A percentile compares a stretch with the other conserved stretches of the same genome.
Conservation (phyloP, 176 grass and related monocot genomes). For the Hsuehochloa calcarea region DNA sequence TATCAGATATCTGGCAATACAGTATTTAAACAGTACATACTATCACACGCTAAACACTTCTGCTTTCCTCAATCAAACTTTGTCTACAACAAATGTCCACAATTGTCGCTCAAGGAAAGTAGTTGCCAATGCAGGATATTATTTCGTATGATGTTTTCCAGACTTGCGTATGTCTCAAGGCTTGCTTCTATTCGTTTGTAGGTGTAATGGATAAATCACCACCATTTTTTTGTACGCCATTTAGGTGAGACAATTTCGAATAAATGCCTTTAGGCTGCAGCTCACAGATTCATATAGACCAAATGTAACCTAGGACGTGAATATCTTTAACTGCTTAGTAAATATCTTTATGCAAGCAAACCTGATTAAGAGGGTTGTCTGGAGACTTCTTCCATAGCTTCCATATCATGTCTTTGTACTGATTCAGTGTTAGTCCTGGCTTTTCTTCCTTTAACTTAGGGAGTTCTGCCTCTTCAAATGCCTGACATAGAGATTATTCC, state of each 20-base stretch:
- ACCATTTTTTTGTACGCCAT: background rate
- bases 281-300: background rate
- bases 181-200: background rate
- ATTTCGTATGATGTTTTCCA: background rate
- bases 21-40: background rate
- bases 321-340: background rate
- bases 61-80: background rate
- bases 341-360: slow-evolving; percentile 31
- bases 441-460: slow-evolving; percentile 98
- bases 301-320: background rate
- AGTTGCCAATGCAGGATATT: background rate
- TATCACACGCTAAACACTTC: background rate
- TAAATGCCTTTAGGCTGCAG: background rate
- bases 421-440: slow-evolving; percentile 77
- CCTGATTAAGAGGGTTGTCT: slow-evolving; percentile 97
- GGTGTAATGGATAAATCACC: background rate
- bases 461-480: slow-evolving; percentile 95
- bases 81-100: background rate
- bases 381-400: slow-evolving; percentile 99
- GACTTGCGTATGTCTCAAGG: background rate
- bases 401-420: slow-evolving; percentile 99
- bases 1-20: background rate
- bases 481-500: slow-evolving; percentile 33
- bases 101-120: background rate
- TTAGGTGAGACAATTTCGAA: background rate